phyloP scores from a whole-genome alignment of 495 filamentous ascomycete species.

The Pseudevernia furfuracea region DNA sequence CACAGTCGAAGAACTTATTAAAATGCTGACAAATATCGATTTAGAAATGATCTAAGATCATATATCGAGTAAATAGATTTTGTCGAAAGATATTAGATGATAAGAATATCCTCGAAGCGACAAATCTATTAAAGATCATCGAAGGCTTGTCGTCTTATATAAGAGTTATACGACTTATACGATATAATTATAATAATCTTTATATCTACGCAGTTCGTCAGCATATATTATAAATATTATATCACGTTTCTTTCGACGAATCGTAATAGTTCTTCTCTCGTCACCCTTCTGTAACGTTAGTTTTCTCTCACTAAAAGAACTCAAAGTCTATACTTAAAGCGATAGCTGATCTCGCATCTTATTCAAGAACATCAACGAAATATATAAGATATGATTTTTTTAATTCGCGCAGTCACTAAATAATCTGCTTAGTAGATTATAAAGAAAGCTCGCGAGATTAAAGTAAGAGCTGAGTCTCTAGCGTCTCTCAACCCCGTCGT shows the following conservation, averaged over 20 bases:
- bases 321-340: constrained; percentile 8
- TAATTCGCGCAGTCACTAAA: neutral
- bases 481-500: neutral
- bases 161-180: constrained; percentile 6
- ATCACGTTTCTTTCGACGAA: neutral
- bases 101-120: neutral
- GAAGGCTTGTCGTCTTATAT: neutral
- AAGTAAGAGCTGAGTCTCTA: constrained; percentile 7
- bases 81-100: constrained; percentile 11
- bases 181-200: constrained; percentile 11
- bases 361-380: constrained; percentile 12
- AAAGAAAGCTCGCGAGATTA: neutral
- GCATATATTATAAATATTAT: neutral
- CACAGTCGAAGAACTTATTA: constrained; percentile 18
- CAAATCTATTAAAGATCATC: constrained; percentile 6
- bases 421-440: neutral
- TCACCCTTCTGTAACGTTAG: constrained; percentile 12
- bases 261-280: constrained; percentile 16
- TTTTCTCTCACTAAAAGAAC: constrained; percentile 8
- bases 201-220: constrained; percentile 1
- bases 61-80: constrained; percentile 6
- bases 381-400: neutral
- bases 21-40: constrained; percentile 12
- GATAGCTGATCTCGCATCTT: constrained; percentile 11
- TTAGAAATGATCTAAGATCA: constrained; percentile 12